Evolutionary conservation across 768 basidiomycete genomes (phyloP).

Genomic region (Suillus luteus): DNA sequence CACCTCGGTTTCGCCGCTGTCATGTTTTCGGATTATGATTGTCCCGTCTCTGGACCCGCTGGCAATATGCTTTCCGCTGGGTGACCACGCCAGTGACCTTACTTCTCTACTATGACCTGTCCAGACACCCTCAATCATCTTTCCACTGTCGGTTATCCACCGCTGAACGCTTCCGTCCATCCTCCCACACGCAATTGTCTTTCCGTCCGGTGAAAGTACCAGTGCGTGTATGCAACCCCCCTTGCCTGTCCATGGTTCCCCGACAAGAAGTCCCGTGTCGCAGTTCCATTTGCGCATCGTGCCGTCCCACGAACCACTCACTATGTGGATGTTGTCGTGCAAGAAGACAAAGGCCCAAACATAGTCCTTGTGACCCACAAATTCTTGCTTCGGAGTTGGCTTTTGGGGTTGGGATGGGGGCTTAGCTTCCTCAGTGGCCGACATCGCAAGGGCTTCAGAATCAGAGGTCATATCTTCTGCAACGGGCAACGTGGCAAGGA

Average conservation of each 20-base stretch:
- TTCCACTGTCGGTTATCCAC: neutral
- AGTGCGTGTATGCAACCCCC: neutral
- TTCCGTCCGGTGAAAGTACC: neutral
- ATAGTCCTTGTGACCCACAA: neutral
- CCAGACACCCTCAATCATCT: neutral
- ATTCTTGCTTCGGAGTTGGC: neutral
- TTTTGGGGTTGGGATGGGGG: neutral
- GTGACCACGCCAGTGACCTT: neutral
- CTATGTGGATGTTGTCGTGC: neutral
- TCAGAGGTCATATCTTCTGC: neutral
- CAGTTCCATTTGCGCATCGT: constrained; percentile 2
- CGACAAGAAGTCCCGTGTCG: neutral
- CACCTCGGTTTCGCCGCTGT: neutral
- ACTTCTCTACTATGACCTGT: neutral
- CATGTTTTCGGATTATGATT: neutral
- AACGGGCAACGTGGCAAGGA: neutral
- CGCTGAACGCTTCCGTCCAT: neutral
- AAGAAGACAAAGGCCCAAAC: neutral
- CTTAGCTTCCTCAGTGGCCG: neutral
- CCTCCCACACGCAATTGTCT: neutral
- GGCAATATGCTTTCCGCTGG: neutral
- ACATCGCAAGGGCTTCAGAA: neutral
- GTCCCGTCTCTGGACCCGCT: neutral
- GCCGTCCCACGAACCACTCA: constrained; percentile 1
- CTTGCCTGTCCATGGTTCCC: neutral